Conservation (phyloP, 2,329 filamentous ascomycete genomes). For the Paracoccidioides lutzii region DNA sequence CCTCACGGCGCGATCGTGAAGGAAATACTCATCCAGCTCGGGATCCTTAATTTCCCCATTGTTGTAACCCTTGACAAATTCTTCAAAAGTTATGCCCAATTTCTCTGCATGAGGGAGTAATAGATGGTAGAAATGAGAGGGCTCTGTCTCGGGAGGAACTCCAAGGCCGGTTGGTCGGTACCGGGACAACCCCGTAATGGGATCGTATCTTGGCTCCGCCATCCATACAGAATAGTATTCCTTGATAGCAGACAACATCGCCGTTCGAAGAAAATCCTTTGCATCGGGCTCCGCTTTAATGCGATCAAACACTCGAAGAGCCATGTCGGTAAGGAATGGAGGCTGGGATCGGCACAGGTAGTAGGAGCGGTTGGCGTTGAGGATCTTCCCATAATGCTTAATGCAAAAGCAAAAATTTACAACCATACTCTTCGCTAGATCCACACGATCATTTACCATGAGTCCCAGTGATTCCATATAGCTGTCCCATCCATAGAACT, state of each 20-base stretch:
- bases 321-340: slow-evolving; percentile 95
- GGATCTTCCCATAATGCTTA: slow-evolving; percentile 93
- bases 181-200: slow-evolving; percentile 63
- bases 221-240: slow-evolving; percentile 90
- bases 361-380: slow-evolving; percentile 93
- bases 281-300: slow-evolving; percentile 77
- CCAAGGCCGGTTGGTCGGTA: slow-evolving; percentile 75
- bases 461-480: slow-evolving; percentile 96
- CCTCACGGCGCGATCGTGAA: slow-evolving; percentile 88
- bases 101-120: slow-evolving; percentile 73
- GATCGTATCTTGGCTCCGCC: slow-evolving; percentile 62
- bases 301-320: slow-evolving; percentile 79
- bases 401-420: slow-evolving; percentile 97
- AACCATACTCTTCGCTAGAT: slow-evolving; percentile 89
- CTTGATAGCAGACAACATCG: slow-evolving; percentile 87
- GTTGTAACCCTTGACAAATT: slow-evolving; percentile 88
- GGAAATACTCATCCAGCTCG: slow-evolving; percentile 85
- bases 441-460: slow-evolving; percentile 68
- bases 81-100: slow-evolving; percentile 63
- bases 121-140: slow-evolving; percentile 73
- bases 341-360: slow-evolving; percentile 91
- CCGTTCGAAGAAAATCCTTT: slow-evolving; percentile 63
- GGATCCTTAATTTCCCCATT: slow-evolving; percentile 62
- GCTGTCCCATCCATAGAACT: slow-evolving; percentile 96
- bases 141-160: slow-evolving; percentile 84